Evolutionary conservation across 2,329 filamentous ascomycete genomes (phyloP).

Genomic region (Trichophyton benhamiae): DNA sequence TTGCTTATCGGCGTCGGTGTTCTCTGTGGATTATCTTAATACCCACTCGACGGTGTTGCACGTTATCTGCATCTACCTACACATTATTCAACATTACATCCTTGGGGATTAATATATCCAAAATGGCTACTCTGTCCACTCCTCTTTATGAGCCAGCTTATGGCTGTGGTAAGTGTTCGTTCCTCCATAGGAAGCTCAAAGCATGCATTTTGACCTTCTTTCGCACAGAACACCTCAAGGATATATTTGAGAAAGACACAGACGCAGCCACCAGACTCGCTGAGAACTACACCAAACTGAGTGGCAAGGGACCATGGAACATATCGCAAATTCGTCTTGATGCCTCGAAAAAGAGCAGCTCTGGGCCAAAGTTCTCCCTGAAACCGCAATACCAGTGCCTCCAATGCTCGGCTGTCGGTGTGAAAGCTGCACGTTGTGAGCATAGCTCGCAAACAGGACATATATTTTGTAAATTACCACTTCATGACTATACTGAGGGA

Average conservation of each 20-base stretch:
- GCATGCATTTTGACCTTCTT: not conserved
- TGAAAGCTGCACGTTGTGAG: conserved; percentile 21
- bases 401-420: conserved; percentile 24
- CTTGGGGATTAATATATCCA: too few relatives aligned
- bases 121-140: not conserved
- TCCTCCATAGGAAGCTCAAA: not conserved
- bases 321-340: conserved; percentile 17
- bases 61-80: too few relatives aligned
- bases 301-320: conserved; percentile 21
- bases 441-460: conserved; percentile 30
- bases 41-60: too few relatives aligned
- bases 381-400: conserved; percentile 32
- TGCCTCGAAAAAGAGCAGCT: conserved; percentile 15
- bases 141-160: conserved; percentile 26
- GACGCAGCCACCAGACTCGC: conserved; percentile 27
- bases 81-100: too few relatives aligned
- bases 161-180: conserved; percentile 28
- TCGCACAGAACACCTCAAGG: conserved; percentile 28
- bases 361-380: conserved; percentile 20
- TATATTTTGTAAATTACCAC: conserved; percentile 26
- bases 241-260: conserved; percentile 22
- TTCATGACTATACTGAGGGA: not conserved
- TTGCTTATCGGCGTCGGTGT: not conserved
- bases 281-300: conserved; percentile 23
- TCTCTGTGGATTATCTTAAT: not conserved